phyloP scores from a whole-genome alignment of 73 alveolate species.

The Paramecium caudatum region DNA sequence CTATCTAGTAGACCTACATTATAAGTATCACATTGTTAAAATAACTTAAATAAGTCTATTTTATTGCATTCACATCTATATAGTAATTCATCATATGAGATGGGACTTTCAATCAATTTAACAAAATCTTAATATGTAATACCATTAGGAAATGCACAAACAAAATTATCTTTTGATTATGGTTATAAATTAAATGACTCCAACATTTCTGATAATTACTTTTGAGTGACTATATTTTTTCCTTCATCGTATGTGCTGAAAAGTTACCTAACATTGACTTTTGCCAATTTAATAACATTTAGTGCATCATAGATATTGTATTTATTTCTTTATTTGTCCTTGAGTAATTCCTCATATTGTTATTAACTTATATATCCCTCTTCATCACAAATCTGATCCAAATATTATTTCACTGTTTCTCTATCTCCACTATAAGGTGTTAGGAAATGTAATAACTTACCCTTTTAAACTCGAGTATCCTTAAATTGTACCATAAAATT shows the following conservation, averaged over 20 bases:
- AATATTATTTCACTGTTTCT: conserved; percentile 21
- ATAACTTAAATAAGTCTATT: background rate
- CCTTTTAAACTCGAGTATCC: conserved; percentile 20
- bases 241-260: conserved; percentile 59
- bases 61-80: conserved; percentile 52
- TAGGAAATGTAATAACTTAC: conserved; percentile 21
- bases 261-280: conserved; percentile 21
- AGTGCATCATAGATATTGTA: conserved; percentile 55
- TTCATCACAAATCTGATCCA: conserved; percentile 57
- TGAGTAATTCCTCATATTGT: conserved; percentile 52
- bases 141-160: conserved; percentile 67
- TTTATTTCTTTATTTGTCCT: background rate
- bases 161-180: conserved; percentile 11
- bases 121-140: conserved; percentile 21
- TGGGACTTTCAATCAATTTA: background rate
- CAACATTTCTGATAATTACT: conserved; percentile 30
- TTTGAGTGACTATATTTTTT: conserved; percentile 2
- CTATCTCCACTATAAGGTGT: conserved; percentile 1
- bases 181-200: background rate
- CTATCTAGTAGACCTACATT: conserved; percentile 60
- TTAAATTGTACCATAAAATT: conserved; percentile 29
- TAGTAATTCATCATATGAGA: conserved; percentile 47
- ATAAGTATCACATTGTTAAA: conserved; percentile 42
- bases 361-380: conserved; percentile 49
- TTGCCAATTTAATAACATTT: conserved; percentile 2